phyloP scores from a whole-genome alignment of 108 stramenopile genomes.

The Cyclostephanos tholiformis region DNA sequence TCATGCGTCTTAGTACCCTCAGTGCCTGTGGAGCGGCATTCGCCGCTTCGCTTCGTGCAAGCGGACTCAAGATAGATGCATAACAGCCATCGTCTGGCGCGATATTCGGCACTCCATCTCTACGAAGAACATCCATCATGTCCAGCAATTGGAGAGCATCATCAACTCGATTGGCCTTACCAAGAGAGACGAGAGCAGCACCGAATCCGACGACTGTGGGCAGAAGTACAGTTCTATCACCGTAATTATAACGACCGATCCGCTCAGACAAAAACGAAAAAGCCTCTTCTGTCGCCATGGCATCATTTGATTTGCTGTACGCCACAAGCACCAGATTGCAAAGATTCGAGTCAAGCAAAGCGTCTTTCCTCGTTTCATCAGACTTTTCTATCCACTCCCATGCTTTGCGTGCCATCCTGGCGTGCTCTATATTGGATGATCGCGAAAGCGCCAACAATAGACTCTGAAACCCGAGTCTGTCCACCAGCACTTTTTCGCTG shows the following conservation, averaged over 20 bases:
- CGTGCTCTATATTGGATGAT: slow-evolving; percentile 33
- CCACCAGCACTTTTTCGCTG: slow-evolving; percentile 17
- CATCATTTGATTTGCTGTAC: slow-evolving; percentile 33
- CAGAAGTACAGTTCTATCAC: slow-evolving; percentile 26
- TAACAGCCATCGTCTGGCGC: slow-evolving; percentile 43
- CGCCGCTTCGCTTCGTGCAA: slow-evolving; percentile 23
- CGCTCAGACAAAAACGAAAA: slow-evolving; percentile 27
- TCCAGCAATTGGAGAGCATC: slow-evolving; percentile 34
- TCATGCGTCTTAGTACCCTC: slow-evolving; percentile 23
- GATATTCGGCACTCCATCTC: slow-evolving; percentile 6
- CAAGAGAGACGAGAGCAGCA: slow-evolving; percentile 27
- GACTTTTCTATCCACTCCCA: slow-evolving; percentile 48
- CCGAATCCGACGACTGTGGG: slow-evolving; percentile 43
- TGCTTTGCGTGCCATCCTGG: slow-evolving; percentile 25
- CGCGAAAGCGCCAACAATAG: slow-evolving; percentile 32
- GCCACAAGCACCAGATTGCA: slow-evolving; percentile 46
- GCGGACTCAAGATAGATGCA: slow-evolving; percentile 23
- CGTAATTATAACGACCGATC: slow-evolving; percentile 21
- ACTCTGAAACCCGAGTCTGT: slow-evolving; percentile 31
- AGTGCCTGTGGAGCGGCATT: slow-evolving; percentile 30
- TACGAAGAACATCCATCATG: slow-evolving; percentile 24
- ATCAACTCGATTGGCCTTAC: slow-evolving; percentile 23
- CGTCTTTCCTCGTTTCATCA: neutral
- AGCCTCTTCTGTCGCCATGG: slow-evolving; percentile 20
- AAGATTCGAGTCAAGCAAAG: slow-evolving; percentile 30